Evolutionary conservation across 768 basidiomycete genomes (phyloP).

Genomic region (Coprinopsis sp.): DNA sequence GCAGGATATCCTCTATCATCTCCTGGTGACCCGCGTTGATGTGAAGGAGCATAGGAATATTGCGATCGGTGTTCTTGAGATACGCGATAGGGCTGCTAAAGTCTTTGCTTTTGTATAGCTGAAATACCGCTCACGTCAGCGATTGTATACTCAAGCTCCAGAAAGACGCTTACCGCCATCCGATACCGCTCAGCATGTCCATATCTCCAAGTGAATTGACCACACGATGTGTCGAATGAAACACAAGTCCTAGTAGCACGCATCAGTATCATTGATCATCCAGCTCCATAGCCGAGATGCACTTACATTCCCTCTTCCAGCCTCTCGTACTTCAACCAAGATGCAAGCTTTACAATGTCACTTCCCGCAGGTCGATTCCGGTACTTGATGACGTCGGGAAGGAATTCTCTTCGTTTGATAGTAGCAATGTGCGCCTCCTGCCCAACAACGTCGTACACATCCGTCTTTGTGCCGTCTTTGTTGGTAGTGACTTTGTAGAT

Average conservation of each 20-base stretch:
- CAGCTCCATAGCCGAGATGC: background rate
- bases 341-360: conserved; percentile 2
- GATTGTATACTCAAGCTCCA: background rate
- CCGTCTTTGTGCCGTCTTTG: conserved; percentile 9
- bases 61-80: background rate
- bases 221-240: conserved; percentile 5
- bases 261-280: background rate
- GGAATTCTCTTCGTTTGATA: conserved; percentile 10
- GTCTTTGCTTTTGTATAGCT: conserved; percentile 12
- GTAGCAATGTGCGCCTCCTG: conserved; percentile 1
- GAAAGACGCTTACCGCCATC: conserved; percentile 7
- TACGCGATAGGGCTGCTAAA: conserved; percentile 7
- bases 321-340: conserved; percentile 11
- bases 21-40: conserved; percentile 10
- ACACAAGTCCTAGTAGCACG: conserved; percentile 2
- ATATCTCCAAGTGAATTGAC: conserved; percentile 5
- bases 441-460: conserved; percentile 5
- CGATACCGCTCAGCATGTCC: conserved; percentile 4
- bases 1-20: conserved; percentile 6
- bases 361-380: background rate
- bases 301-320: conserved; percentile 5
- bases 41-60: conserved; percentile 2
- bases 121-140: background rate
- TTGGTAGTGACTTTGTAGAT: conserved; percentile 5
- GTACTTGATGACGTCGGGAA: conserved; percentile 11